Evolutionary conservation across 2,329 filamentous ascomycete genomes (phyloP).

Genomic region (Trichoderma koningiopsis): DNA sequence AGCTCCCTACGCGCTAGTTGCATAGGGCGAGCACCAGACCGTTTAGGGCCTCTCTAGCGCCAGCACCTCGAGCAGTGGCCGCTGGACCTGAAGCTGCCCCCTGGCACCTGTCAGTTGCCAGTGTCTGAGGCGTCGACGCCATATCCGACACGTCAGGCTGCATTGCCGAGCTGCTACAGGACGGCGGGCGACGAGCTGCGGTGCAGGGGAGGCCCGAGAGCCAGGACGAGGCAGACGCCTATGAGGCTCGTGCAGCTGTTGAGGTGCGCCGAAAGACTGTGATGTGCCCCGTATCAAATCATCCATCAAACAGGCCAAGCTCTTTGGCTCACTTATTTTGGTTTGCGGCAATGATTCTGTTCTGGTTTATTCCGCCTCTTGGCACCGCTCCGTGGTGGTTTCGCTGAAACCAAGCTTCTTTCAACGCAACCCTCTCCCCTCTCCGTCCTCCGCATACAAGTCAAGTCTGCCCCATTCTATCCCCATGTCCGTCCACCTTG

Average conservation of each 20-base stretch:
- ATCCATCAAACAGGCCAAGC: too few relatives aligned
- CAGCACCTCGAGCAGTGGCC: not conserved
- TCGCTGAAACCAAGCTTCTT: not conserved
- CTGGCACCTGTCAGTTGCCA: constrained; percentile 23
- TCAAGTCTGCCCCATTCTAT: not conserved
- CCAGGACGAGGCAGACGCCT: not conserved
- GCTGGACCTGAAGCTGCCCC: not conserved
- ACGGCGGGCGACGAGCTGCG: not conserved
- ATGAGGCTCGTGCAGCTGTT: too few relatives aligned
- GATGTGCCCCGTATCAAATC: not conserved
- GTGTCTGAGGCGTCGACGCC: constrained; percentile 17
- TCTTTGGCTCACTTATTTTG: not conserved
- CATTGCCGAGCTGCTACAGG: not conserved
- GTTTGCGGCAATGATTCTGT: not conserved
- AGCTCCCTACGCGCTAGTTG: not conserved
- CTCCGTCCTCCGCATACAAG: not conserved
- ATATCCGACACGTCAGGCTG: constrained; percentile 18
- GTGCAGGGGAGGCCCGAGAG: not conserved
- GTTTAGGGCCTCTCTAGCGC: not conserved
- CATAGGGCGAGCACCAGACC: not conserved
- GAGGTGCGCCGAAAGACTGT: too few relatives aligned
- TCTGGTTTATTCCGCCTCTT: not conserved
- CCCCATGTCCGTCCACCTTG: not conserved
- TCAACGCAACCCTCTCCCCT: not conserved
- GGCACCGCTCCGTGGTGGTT: not conserved